phyloP scores from a whole-genome alignment of 202 grass and related monocot species.

The Brachypodium distachyon region DNA sequence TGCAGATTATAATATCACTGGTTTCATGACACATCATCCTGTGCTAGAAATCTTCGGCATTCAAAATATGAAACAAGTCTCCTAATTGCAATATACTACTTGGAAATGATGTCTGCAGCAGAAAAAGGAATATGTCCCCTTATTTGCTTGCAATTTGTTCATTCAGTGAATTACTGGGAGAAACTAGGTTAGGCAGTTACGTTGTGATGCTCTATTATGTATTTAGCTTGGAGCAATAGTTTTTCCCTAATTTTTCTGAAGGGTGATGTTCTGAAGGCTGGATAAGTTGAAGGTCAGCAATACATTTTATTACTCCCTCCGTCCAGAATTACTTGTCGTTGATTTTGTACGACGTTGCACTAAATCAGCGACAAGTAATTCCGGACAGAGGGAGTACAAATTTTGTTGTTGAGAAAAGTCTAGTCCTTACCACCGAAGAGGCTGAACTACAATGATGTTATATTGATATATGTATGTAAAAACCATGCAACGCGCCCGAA shows the following conservation, averaged over 20 bases:
- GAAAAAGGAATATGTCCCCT: neutral
- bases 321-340: too few species aligned
- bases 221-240: neutral
- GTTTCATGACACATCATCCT: neutral
- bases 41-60: slow-evolving; percentile 1
- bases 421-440: neutral
- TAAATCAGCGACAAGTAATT: too few species aligned
- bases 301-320: neutral
- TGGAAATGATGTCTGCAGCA: neutral
- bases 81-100: neutral
- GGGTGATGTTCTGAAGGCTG: neutral
- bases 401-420: neutral
- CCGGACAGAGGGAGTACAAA: too few species aligned
- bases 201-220: neutral
- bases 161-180: neutral
- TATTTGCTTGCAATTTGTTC: neutral
- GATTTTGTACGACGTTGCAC: too few species aligned
- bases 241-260: neutral
- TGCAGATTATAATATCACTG: neutral
- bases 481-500: neutral
- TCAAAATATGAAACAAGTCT: neutral
- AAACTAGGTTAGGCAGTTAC: slow-evolving; percentile 10
- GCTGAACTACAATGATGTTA: neutral
- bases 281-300: neutral
- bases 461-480: neutral